A percentile compares a stretch with the other conserved stretches of the same genome.
These are phyloP conservation scores for Batrachochytrium dendrobatidis DNA, from an alignment of 371 early-diverging fungal species.

Conservation along the genomic window DNA sequence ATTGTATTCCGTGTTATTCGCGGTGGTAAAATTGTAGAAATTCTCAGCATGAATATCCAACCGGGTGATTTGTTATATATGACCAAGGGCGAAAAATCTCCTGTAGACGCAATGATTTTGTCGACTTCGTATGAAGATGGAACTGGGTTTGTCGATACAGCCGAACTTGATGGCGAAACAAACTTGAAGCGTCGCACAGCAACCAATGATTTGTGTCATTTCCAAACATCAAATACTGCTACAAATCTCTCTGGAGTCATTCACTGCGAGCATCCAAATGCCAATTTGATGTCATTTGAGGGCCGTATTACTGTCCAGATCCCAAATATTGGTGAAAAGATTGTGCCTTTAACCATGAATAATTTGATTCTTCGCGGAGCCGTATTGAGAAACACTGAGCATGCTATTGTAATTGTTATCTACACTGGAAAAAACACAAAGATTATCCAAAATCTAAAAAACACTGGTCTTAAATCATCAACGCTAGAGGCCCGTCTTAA, in stretches of 20 bases:
- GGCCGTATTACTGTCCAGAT: conserved; percentile 29
- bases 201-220: conserved; percentile 12
- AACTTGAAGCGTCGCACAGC: conserved; percentile 49
- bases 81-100: conserved; percentile 46
- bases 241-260: conserved; percentile 19
- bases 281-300: conserved; percentile 35
- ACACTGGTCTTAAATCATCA: conserved; percentile 39
- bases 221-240: not conserved
- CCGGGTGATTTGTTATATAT: conserved; percentile 48
- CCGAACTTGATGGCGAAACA: conserved; percentile 66
- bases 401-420: conserved; percentile 35
- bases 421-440: conserved; percentile 50
- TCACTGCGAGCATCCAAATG: conserved; percentile 47
- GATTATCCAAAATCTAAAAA: conserved; percentile 39
- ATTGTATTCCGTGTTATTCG: conserved; percentile 17
- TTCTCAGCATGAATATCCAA: conserved; percentile 34
- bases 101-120: conserved; percentile 56
- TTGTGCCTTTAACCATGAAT: conserved; percentile 5
- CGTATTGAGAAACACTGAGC: conserved; percentile 45
- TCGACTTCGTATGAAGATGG: conserved; percentile 36
- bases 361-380: conserved; percentile 51
- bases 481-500: conserved; percentile 49
- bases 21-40: conserved; percentile 20
- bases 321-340: conserved; percentile 7
- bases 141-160: conserved; percentile 60